phyloP scores from a whole-genome alignment of 106 monocot genomes.

The Allium fistulosum region DNA sequence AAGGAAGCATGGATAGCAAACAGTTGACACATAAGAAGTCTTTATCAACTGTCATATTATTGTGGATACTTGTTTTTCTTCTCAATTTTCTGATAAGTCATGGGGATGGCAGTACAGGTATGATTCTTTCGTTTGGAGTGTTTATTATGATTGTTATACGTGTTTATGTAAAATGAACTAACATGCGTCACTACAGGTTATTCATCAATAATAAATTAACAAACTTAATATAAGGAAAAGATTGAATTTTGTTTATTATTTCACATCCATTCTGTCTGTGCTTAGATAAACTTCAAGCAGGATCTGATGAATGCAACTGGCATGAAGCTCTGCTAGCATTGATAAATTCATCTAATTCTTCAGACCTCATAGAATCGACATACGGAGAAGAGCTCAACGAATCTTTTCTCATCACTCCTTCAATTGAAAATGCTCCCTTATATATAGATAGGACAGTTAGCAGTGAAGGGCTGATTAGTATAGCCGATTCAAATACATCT shows the following conservation, averaged over 20 bases:
- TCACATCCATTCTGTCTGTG: too few species aligned
- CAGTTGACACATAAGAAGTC: constrained; percentile 35
- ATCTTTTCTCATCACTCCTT: too few species aligned
- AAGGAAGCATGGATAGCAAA: constrained; percentile 9
- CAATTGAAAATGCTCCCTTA: not conserved
- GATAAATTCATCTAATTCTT: not conserved
- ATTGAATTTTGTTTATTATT: too few species aligned
- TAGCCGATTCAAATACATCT: constrained; percentile 3
- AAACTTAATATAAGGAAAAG: not conserved
- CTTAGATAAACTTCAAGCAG: too few species aligned
- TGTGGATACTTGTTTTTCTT: constrained; percentile 58
- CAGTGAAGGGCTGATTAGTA: constrained; percentile 4
- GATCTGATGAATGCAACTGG: too few species aligned
- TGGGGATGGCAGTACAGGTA: constrained; percentile 53
- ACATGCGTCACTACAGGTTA: too few species aligned
- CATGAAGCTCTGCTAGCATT: too few species aligned
- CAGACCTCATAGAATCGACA: too few species aligned
- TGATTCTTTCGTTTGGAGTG: not conserved
- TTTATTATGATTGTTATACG: too few species aligned
- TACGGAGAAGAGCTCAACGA: too few species aligned
- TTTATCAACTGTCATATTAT: constrained; percentile 29
- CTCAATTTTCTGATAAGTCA: constrained; percentile 48
- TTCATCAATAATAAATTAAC: not conserved
- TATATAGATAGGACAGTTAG: not conserved
- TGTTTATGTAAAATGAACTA: not conserved